A percentile compares a stretch with the other conserved stretches of the same genome.
These are phyloP conservation scores for Ustilago shanxiensis DNA, from an alignment of 1,284 basidiomycete species.

Conservation along the genomic window DNA sequence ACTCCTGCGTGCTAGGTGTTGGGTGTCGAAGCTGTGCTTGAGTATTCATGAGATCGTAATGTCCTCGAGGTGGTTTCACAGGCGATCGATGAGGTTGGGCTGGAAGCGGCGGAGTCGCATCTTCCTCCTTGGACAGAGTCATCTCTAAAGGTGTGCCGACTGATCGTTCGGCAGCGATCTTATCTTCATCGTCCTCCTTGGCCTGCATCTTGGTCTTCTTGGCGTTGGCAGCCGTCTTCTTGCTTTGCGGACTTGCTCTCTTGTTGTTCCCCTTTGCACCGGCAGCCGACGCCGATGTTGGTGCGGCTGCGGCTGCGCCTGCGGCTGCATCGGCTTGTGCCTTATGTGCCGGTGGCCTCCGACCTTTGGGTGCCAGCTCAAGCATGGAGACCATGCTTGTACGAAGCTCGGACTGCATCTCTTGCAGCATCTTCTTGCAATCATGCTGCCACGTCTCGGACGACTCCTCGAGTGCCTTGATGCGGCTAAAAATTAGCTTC, in stretches of 20 bases:
- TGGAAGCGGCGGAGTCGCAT: not conserved
- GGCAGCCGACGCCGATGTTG: not conserved
- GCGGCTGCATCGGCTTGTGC: not conserved
- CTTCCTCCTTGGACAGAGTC: not conserved
- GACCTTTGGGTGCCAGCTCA: constrained; percentile 6
- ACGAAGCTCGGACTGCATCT: constrained; percentile 17
- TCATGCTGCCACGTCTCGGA: constrained; percentile 10
- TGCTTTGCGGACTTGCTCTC: constrained; percentile 17
- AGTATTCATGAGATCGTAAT: not conserved
- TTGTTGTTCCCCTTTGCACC: constrained; percentile 2
- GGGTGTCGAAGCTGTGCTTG: constrained; percentile 7
- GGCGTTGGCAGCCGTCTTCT: constrained; percentile 9
- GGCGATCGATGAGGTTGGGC: not conserved
- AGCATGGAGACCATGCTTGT: constrained; percentile 12
- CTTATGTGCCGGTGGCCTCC: constrained; percentile 3
- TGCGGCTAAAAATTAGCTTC: constrained; percentile 19
- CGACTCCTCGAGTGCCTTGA: constrained; percentile 28
- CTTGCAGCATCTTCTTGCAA: constrained; percentile 18
- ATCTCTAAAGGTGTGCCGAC: not conserved
- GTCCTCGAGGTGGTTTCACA: not conserved
- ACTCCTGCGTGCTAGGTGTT: constrained; percentile 5
- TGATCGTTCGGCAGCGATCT: not conserved
- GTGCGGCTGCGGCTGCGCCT: not conserved
- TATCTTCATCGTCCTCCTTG: not conserved
- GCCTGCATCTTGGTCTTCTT: constrained; percentile 23